Evolutionary conservation across 148 eudicot species (phyloP).

Genomic region (Amaranthus cruentus): DNA sequence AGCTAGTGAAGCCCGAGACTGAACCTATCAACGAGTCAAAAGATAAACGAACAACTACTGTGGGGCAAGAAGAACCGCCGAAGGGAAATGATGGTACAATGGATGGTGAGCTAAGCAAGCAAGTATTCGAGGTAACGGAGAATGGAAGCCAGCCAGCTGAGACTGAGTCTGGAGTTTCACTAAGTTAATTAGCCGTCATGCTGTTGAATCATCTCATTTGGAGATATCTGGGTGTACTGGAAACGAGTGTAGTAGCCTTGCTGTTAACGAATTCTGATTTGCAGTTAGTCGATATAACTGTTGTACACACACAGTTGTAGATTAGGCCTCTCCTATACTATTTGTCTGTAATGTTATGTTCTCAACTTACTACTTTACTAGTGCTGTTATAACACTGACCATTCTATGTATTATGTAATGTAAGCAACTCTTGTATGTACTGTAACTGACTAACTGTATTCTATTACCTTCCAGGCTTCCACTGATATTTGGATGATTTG

Average conservation of each 20-base stretch:
- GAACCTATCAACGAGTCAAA: conserved; percentile 8
- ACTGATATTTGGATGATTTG: too few species aligned
- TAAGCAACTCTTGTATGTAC: conserved; percentile 15
- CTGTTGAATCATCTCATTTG: conserved; percentile 4
- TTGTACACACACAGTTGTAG: conserved; percentile 30
- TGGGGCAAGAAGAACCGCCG: conserved; percentile 15
- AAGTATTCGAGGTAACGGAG: conserved; percentile 16
- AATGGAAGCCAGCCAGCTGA: conserved; percentile 42
- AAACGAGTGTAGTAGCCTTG: conserved; percentile 17
- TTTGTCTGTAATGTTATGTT: conserved; percentile 21
- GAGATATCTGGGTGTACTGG: conserved; percentile 8
- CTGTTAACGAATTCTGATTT: conserved; percentile 10
- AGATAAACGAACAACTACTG: conserved; percentile 16
- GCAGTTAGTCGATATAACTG: conserved; percentile 25
- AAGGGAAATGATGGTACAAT: conserved; percentile 20
- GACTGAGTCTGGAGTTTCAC: conserved; percentile 30
- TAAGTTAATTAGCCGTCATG: not conserved
- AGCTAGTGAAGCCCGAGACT: conserved; percentile 26
- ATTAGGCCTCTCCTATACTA: conserved; percentile 23
- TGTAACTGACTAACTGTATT: not conserved
- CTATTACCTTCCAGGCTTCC: not conserved
- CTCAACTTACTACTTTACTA: conserved; percentile 3
- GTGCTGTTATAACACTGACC: conserved; percentile 19
- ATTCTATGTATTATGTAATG: conserved; percentile 21
- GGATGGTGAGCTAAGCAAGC: conserved; percentile 26